These are phyloP conservation scores for Perilla frutescens DNA, from an alignment of 257 asterid species.

Conservation along the genomic window DNA sequence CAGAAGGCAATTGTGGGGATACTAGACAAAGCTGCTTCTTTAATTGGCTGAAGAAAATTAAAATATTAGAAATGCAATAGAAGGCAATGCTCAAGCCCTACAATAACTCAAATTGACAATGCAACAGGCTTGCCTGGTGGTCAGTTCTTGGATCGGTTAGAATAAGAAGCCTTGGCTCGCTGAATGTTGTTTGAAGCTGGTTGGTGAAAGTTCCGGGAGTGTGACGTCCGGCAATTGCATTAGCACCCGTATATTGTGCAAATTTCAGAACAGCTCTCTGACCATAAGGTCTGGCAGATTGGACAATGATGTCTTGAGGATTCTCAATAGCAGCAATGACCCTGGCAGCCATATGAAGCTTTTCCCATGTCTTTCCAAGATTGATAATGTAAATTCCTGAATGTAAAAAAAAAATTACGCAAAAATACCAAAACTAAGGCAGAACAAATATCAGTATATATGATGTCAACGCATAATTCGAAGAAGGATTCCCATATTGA, in stretches of 20 bases:
- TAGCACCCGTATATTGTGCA: slow-evolving; percentile 50
- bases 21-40: slow-evolving; percentile 54
- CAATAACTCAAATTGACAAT: neutral
- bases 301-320: slow-evolving; percentile 55
- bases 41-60: slow-evolving; percentile 48
- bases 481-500: too few relatives aligned
- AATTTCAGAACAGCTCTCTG: slow-evolving; percentile 57
- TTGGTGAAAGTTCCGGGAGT: slow-evolving; percentile 56
- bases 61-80: neutral
- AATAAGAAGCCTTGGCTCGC: slow-evolving; percentile 51
- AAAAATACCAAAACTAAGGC: neutral
- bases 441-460: neutral
- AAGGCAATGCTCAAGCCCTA: neutral
- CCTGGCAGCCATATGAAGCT: slow-evolving; percentile 53
- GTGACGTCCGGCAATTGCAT: slow-evolving; percentile 59
- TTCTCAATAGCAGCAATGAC: slow-evolving; percentile 54
- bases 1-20: slow-evolving; percentile 60
- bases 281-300: slow-evolving; percentile 56
- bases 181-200: slow-evolving; percentile 51
- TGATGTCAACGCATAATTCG: too few relatives aligned
- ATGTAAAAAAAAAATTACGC: neutral
- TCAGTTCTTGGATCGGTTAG: slow-evolving; percentile 54
- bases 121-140: slow-evolving; percentile 39
- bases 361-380: slow-evolving; percentile 56
- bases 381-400: slow-evolving; percentile 56